Evolutionary conservation across 2,329 filamentous ascomycete genomes (phyloP), one percentile per base, ranked within the genome.

Genomic region (Fusarium tanahbumbuense): DNA sequence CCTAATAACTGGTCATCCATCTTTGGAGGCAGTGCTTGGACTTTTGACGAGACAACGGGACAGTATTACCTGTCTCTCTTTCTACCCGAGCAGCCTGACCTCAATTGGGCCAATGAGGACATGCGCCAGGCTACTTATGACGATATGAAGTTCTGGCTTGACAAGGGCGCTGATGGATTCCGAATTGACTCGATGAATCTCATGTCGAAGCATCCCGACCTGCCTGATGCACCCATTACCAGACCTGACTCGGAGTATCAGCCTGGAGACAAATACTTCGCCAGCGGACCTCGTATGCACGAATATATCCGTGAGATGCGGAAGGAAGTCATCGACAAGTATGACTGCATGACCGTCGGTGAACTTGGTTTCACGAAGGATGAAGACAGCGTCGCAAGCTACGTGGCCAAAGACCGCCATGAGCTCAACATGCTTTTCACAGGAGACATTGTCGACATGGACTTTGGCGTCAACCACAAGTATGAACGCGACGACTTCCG

Each of bases 11-110:
- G 83, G 83, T 74, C 70, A 0, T 78, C 77, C 0, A 75, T 78
- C 9, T 83, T 83, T 61, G 79, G 78, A 28, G 81, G 81, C 50
- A 75, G 75, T 40, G 87, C 86, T 0, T 92, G 90, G 91, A 82
- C 88, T 45, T 93, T 86, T 79, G 91, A 93, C 71, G 87, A 91
- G 63, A 76, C 80, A 9, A 92, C 90, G 0, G 83, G 84, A 45
- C 89, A 93, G 78, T 93, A 92, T 78, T 93, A 92, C 74, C 86
- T 93, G 2, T 87, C 90, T 50, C 83, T 94, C 8, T 95, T 93
- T 76, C 87, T 89, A 3, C 85, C 85, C 2, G 87, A 91, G 62
- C 92, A 94, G 76, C 92, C 92, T 0, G 92, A 94, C 70, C 83
- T 95, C 6, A 94, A 94, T 78, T 94, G 92, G 92, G 91, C 93